phyloP scores from a whole-genome alignment of 2,329 filamentous ascomycete species.

The Fusarium nematophilum region DNA sequence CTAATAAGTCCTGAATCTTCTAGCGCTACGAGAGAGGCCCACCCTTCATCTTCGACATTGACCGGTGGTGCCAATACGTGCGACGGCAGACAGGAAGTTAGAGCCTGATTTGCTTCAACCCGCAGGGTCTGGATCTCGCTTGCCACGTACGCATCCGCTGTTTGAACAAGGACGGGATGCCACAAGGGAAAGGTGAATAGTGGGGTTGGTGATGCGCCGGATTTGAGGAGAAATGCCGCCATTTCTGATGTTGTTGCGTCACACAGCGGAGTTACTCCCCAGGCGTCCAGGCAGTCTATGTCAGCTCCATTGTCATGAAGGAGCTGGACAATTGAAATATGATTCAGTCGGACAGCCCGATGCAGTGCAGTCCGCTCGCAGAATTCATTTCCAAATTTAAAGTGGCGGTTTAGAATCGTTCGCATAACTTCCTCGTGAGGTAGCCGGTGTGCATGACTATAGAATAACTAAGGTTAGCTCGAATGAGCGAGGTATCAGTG shows the following conservation, averaged over 20 bases:
- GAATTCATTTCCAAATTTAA: too few relatives aligned
- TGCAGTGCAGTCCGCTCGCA: too few relatives aligned
- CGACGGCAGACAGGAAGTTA: too few relatives aligned
- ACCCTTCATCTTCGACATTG: too few relatives aligned
- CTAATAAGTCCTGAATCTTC: neutral
- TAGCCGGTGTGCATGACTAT: too few relatives aligned
- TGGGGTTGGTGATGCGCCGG: neutral
- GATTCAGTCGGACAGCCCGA: too few relatives aligned
- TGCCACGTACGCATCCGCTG: too few relatives aligned
- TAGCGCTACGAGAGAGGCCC: too few relatives aligned
- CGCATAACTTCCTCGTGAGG: neutral
- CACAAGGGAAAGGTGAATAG: neutral
- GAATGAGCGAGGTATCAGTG: neutral
- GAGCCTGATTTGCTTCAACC: too few relatives aligned
- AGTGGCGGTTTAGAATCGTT: neutral
- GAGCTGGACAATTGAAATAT: neutral
- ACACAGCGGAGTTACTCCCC: neutral
- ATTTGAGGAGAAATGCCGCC: neutral
- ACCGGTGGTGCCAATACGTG: too few relatives aligned
- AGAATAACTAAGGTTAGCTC: too few relatives aligned
- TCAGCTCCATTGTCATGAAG: neutral
- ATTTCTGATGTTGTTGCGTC: neutral
- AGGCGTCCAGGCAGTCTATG: neutral
- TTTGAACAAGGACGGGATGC: neutral
- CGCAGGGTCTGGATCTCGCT: too few relatives aligned